Base-by-base conservation (phyloP, 371 early-diverging fungal genomes). In the Haplosporangium sp. region DNA sequence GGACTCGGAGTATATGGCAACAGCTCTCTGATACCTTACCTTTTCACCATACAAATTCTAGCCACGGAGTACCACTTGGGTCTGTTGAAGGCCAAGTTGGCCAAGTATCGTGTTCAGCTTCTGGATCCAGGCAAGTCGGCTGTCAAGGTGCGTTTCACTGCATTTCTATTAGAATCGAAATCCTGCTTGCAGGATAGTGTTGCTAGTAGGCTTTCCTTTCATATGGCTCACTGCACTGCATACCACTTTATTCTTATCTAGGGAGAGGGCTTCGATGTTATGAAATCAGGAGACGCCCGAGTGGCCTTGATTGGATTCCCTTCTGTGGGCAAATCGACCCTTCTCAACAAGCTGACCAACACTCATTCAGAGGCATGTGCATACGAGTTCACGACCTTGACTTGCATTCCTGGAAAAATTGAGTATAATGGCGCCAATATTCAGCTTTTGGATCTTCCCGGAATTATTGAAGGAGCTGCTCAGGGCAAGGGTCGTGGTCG, bases 401-500 rank as follows among this genome's bases (percentile, higher is more conserved):
- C 98, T 6, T 96, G 96, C 62, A 96, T 98, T 55, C 99, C 99
- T 8, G 99, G 99, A 55, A 96, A 98, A 81, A 95, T 99, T 71
- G 90, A 95, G 59, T 96, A 99, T 85, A 95, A 99, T 60, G 99
- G 99, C 46, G 99, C 99, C 11, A 93, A 93, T 58, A 98, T 99
- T 65, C 99, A 99, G 86, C 87, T 95, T 38, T 83, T 95, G 16
- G 96, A 95, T 90, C 84, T 95, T 67, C 92, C 92, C 20, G 92
- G 92, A 83, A 91, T 99, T 86, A 98, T 99, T 71, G 99, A 99
- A 83, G 99, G 99, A 63, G 99, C 99, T 59, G 93, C 98, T 70
- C 98, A 99, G 81, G 99, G 99, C 64, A 98, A 98, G 81, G 99
- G 99, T 82, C 93, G 99, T 84, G 99, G 99, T 84, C 90, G 95